A percentile compares a stretch with the other conserved stretches of the same genome.
These are phyloP conservation scores for Syzygium malaccense DNA, from an alignment of 441 rosid species.

Conservation along the genomic window DNA sequence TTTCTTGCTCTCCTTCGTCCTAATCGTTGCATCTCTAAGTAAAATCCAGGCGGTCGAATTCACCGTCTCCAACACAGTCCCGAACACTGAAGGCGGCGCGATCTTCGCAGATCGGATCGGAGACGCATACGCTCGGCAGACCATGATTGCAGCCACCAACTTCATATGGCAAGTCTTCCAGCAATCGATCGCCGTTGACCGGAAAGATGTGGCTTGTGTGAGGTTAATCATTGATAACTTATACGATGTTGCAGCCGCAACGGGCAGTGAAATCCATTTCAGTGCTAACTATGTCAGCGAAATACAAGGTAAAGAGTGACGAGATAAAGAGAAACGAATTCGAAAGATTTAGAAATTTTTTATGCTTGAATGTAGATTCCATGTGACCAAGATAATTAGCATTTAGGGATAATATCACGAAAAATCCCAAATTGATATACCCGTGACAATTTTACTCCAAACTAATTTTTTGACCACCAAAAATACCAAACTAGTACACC, in stretches of 20 bases:
- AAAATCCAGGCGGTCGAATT: background rate
- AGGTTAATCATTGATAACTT: background rate
- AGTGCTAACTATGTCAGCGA: conserved; percentile 15
- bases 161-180: background rate
- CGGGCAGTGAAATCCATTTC: conserved; percentile 6
- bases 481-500: too few species aligned
- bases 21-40: background rate
- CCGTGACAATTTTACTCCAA: too few species aligned
- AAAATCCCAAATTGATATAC: too few species aligned
- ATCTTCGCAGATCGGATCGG: background rate
- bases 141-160: background rate
- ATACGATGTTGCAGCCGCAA: background rate
- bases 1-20: background rate
- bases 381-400: background rate
- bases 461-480: too few species aligned
- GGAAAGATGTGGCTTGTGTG: background rate
- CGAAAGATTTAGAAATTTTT: background rate
- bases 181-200: background rate
- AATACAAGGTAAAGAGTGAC: background rate
- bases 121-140: background rate
- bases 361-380: background rate
- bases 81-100: background rate
- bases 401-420: background rate
- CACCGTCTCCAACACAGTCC: background rate
- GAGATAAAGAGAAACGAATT: background rate